A percentile compares a stretch with the other conserved stretches of the same genome.
These are phyloP conservation scores for Reticulascus tulasneorum DNA, from an alignment of 2,329 filamentous ascomycete genomes.

Conservation along the genomic window DNA sequence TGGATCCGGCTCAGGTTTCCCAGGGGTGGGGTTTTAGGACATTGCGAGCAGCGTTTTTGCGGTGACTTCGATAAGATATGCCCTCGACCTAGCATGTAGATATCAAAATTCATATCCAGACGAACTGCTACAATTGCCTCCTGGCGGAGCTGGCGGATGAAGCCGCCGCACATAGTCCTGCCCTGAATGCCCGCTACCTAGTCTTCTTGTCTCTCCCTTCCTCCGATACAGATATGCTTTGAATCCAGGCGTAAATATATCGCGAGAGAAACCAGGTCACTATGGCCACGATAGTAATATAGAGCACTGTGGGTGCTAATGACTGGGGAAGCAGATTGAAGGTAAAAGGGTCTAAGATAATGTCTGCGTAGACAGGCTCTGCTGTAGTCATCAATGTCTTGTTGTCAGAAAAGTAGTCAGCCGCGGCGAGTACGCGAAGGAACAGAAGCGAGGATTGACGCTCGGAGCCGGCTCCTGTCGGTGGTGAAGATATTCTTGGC, in stretches of 20 bases:
- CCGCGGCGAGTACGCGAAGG: constrained; percentile 69
- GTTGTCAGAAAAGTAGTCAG: constrained; percentile 81
- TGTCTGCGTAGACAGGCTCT: constrained; percentile 71
- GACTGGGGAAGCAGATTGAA: constrained; percentile 77
- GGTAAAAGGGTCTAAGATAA: constrained; percentile 82
- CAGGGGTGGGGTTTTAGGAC: no score
- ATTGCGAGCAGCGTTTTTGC: no score
- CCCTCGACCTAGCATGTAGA: no score
- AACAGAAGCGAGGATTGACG: constrained; percentile 55
- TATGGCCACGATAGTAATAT: constrained; percentile 60
- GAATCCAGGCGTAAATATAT: constrained; percentile 28
- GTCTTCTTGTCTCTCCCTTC: constrained; percentile 34
- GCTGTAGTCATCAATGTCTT: constrained; percentile 69
- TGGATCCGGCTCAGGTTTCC: no score
- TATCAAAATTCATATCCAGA: no score
- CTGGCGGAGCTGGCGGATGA: no score
- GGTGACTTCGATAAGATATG: no score
- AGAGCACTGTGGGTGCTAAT: constrained; percentile 66
- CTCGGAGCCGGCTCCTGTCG: constrained; percentile 1
- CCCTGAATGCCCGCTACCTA: constrained; percentile 18
- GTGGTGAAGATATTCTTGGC: constrained; percentile 6
- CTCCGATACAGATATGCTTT: constrained; percentile 19
- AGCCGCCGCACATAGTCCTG: no score
- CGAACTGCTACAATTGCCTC: no score
- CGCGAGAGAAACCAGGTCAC: constrained; percentile 40